phyloP scores from a whole-genome alignment of 495 filamentous ascomycete genomes.

The Xylona heveae region DNA sequence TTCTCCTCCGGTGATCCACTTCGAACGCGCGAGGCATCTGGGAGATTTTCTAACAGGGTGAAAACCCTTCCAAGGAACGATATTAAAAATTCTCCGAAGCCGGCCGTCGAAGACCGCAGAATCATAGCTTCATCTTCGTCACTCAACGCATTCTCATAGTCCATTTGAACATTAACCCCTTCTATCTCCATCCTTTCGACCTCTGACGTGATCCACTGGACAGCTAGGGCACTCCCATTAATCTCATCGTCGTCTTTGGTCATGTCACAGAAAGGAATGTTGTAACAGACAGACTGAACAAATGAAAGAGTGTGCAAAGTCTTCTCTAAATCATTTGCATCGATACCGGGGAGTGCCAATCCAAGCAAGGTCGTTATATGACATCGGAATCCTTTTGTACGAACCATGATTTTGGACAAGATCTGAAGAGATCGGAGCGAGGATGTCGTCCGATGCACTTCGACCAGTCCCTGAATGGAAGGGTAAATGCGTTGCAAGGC shows the following conservation, averaged over 20 bases:
- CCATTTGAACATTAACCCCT: constrained; percentile 60
- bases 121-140: constrained; percentile 81
- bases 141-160: constrained; percentile 62
- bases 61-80: constrained; percentile 87
- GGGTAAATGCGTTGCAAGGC: constrained; percentile 93
- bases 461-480: constrained; percentile 83
- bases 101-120: constrained; percentile 85
- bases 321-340: constrained; percentile 95
- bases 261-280: constrained; percentile 74
- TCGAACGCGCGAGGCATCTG: constrained; percentile 66
- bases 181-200: constrained; percentile 85
- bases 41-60: constrained; percentile 83
- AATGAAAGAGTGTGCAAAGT: constrained; percentile 85
- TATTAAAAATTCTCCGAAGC: constrained; percentile 76
- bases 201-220: constrained; percentile 84
- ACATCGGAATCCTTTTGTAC: constrained; percentile 80
- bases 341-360: constrained; percentile 81
- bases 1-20: constrained; percentile 91
- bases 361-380: constrained; percentile 86
- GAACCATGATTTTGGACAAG: constrained; percentile 71
- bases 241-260: constrained; percentile 46
- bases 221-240: constrained; percentile 54
- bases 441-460: constrained; percentile 91
- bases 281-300: constrained; percentile 86
- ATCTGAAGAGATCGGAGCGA: constrained; percentile 79